These are phyloP conservation scores for Acacia concinna DNA, from an alignment of 331 rosid species.

Conservation along the genomic window DNA sequence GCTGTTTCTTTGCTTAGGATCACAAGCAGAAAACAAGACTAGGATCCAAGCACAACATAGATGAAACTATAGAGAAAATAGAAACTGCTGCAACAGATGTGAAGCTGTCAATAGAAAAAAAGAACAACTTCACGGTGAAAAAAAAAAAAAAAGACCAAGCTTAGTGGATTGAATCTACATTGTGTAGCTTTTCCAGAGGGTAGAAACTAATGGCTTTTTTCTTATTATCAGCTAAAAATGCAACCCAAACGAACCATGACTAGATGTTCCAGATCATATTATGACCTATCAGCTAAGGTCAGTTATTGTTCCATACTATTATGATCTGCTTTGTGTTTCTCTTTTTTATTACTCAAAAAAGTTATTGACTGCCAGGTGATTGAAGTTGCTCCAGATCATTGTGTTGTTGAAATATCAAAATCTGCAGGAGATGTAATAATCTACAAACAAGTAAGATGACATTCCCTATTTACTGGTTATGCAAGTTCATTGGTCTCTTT, in stretches of 20 bases:
- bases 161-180: background rate
- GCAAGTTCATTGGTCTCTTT: slow-evolving; percentile 1
- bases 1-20: slow-evolving; percentile 45
- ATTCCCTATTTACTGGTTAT: background rate
- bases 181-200: background rate
- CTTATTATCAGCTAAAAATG: slow-evolving; percentile 57
- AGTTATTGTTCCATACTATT: slow-evolving; percentile 11
- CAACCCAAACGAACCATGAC: slow-evolving; percentile 50
- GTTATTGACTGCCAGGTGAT: slow-evolving; percentile 56
- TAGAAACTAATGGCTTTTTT: background rate
- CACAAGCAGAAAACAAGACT: slow-evolving; percentile 48
- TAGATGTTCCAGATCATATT: slow-evolving; percentile 58
- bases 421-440: slow-evolving; percentile 63
- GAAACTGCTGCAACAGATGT: slow-evolving; percentile 76
- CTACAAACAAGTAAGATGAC: slow-evolving; percentile 51
- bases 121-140: slow-evolving; percentile 56
- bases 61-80: slow-evolving; percentile 68
- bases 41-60: slow-evolving; percentile 59
- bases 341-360: background rate
- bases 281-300: slow-evolving; percentile 76
- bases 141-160: no score
- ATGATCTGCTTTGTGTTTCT: background rate
- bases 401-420: slow-evolving; percentile 74
- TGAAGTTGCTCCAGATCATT: slow-evolving; percentile 75
- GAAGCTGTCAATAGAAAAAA: slow-evolving; percentile 55